Conservation (phyloP, 495 filamentous ascomycete genomes). For the Sphaerosporella brunnea region DNA sequence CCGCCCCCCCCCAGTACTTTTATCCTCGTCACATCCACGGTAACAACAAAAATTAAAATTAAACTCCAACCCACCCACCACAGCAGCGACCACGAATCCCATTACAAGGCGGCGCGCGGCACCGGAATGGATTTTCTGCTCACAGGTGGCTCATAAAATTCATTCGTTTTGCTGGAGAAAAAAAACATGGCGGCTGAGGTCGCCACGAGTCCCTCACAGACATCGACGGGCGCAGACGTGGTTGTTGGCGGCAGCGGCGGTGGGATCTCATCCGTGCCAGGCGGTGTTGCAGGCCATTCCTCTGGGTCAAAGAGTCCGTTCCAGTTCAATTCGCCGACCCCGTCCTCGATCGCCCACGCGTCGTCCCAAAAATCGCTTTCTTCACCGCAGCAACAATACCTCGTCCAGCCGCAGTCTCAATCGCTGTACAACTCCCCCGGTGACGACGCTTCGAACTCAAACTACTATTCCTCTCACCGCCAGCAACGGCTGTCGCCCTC, state of each 20-base stretch:
- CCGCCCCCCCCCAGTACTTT: neutral
- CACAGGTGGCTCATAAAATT: neutral
- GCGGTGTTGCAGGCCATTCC: slow-evolving; percentile 21
- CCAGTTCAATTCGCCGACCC: slow-evolving; percentile 20
- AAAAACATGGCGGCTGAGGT: slow-evolving; percentile 24
- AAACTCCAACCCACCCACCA: neutral
- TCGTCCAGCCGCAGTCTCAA: slow-evolving; percentile 13
- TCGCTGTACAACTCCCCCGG: slow-evolving; percentile 24
- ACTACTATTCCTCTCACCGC: slow-evolving; percentile 23
- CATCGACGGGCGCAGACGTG: slow-evolving; percentile 19
- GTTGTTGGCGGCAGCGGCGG: neutral
- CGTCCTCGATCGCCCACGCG: slow-evolving; percentile 23
- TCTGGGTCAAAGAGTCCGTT: slow-evolving; percentile 25
- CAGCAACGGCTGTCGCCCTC: slow-evolving; percentile 26
- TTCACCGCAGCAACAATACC: neutral
- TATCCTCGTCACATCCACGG: neutral
- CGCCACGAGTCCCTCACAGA: slow-evolving; percentile 26
- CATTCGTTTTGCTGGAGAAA: slow-evolving; percentile 2
- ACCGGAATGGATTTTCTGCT: neutral
- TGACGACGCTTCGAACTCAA: slow-evolving; percentile 27
- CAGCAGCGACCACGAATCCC: neutral
- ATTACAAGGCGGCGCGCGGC: no score
- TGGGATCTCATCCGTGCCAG: no score
- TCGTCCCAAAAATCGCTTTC: slow-evolving; percentile 12
- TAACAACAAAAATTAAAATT: no score